Evolutionary conservation across 2,329 filamentous ascomycete genomes (phyloP).

Genomic region (Fonsecaea pugnacius): DNA sequence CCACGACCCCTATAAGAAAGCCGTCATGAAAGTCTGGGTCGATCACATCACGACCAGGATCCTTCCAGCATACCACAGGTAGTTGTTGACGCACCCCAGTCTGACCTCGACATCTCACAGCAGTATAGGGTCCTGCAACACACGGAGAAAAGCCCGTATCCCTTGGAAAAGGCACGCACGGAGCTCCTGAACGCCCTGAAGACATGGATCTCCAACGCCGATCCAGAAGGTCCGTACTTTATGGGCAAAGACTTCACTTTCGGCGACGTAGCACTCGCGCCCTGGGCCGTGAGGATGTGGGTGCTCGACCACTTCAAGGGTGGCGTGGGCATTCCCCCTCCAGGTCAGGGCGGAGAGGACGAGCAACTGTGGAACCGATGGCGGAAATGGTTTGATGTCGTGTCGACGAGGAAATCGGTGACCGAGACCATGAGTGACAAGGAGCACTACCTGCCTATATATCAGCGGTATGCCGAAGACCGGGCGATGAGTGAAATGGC

Average conservation of each 20-base stretch:
- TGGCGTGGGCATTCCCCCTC: constrained; percentile 54
- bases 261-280: constrained; percentile 72
- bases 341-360: constrained; percentile 58
- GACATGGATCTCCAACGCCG: constrained; percentile 67
- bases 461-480: constrained; percentile 69
- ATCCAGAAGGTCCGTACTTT: constrained; percentile 68
- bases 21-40: constrained; percentile 71
- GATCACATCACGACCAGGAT: constrained; percentile 71
- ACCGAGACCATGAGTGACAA: constrained; percentile 69
- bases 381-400: constrained; percentile 65
- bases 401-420: constrained; percentile 65
- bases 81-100: neutral
- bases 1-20: constrained; percentile 65
- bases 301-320: constrained; percentile 76
- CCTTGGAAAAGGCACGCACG: constrained; percentile 58
- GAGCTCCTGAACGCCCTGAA: constrained; percentile 65
- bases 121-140: constrained; percentile 51
- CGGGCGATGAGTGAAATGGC: constrained; percentile 65
- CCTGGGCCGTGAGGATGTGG: constrained; percentile 74
- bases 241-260: constrained; percentile 65
- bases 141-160: constrained; percentile 48
- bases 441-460: constrained; percentile 70
- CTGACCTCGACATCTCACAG: neutral
- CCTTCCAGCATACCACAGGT: constrained; percentile 69
- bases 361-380: constrained; percentile 67